phyloP scores from a whole-genome alignment of 2,329 filamentous ascomycete species.

The Aspergillus nomiae region DNA sequence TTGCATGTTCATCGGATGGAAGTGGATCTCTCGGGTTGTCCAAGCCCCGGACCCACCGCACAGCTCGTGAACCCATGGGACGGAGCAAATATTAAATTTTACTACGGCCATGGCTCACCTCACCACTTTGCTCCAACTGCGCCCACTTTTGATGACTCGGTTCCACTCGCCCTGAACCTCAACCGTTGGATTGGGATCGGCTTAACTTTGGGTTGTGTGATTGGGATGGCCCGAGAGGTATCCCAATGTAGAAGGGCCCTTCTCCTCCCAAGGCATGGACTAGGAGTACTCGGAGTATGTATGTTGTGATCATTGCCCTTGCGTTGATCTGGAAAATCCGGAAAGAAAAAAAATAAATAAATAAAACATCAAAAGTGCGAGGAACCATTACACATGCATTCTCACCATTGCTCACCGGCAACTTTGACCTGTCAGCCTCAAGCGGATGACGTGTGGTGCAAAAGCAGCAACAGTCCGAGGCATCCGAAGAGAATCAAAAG shows the following conservation, averaged over 20 bases:
- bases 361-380: not conserved
- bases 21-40: not conserved
- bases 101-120: too few relatives aligned
- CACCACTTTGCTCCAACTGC: not conserved
- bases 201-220: not conserved
- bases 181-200: not conserved
- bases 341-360: not conserved
- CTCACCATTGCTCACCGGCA: not conserved
- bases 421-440: not conserved
- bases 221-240: not conserved
- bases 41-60: conserved; percentile 3
- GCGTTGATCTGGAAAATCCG: not conserved
- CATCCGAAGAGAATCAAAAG: not conserved
- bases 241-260: not conserved
- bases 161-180: not conserved
- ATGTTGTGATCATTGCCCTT: not conserved
- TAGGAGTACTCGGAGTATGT: too few relatives aligned
- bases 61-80: not conserved
- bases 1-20: not conserved
- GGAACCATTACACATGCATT: not conserved
- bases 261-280: too few relatives aligned
- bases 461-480: not conserved
- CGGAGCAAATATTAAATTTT: not conserved
- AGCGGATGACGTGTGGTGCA: not conserved
- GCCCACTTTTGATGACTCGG: not conserved